Evolutionary conservation across 345 rosid genomes (phyloP).

Genomic region (Noccaea bulbosa): DNA sequence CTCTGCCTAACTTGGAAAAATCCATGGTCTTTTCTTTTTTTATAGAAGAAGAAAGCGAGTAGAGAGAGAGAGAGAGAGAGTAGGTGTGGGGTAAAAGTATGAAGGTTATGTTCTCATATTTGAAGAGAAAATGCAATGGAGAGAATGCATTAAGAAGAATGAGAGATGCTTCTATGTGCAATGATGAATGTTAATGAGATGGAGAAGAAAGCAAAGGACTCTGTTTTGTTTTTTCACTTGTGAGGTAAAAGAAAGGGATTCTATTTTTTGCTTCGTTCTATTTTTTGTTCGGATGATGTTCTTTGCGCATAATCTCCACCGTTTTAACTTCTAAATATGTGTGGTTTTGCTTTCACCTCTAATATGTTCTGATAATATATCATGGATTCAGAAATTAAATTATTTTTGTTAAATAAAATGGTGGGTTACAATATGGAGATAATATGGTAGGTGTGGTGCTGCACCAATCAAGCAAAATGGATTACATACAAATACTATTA

Average conservation of each 20-base stretch:
- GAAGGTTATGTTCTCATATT: slow-evolving; percentile 18
- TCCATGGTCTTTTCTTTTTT: slow-evolving; percentile 17
- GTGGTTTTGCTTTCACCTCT: slow-evolving; percentile 36
- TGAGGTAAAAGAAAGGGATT: slow-evolving; percentile 13
- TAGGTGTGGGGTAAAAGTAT: slow-evolving; percentile 17
- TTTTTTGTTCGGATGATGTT: slow-evolving; percentile 39
- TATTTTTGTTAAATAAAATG: no score
- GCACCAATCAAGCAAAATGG: slow-evolving; percentile 9
- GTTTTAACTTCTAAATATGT: slow-evolving; percentile 25
- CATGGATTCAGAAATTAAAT: not conserved
- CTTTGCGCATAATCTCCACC: slow-evolving; percentile 29
- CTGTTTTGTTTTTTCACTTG: slow-evolving; percentile 30
- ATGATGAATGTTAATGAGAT: slow-evolving; percentile 23
- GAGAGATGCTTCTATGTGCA: slow-evolving; percentile 22
- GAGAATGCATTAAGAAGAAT: slow-evolving; percentile 8
- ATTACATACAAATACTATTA: not conserved
- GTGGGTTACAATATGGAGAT: not conserved
- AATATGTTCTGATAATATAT: slow-evolving; percentile 15
- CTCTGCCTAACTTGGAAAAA: not conserved
- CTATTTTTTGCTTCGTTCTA: slow-evolving; percentile 32
- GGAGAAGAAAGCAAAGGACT: slow-evolving; percentile 42
- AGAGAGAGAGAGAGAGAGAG: not conserved
- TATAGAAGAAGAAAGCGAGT: slow-evolving; percentile 1
- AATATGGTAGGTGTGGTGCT: slow-evolving; percentile 3
- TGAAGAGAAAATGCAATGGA: slow-evolving; percentile 11